These are phyloP conservation scores for Pythium folliculosum DNA, from an alignment of 352 stramenopile genomes.

Conservation along the genomic window DNA sequence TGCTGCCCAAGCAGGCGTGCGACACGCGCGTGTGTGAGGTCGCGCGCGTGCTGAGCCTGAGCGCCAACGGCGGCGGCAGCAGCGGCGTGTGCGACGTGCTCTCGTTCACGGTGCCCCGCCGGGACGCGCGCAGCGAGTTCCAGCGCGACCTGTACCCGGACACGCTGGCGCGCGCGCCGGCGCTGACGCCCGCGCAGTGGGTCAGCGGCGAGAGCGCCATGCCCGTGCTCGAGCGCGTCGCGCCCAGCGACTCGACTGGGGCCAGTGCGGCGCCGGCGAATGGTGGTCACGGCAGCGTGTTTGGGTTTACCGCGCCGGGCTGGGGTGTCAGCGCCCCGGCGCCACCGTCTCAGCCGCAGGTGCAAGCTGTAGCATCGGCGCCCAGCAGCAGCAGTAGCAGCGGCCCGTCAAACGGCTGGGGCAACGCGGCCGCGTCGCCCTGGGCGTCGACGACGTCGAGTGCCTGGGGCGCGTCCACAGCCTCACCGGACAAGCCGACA, in stretches of 20 bases:
- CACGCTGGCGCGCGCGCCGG: slow-evolving; percentile 40
- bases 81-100: slow-evolving; percentile 61
- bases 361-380: too few species aligned
- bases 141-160: slow-evolving; percentile 79
- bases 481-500: not conserved
- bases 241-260: slow-evolving; percentile 18
- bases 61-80: slow-evolving; percentile 27
- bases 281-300: slow-evolving; percentile 30
- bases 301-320: too few species aligned
- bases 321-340: not conserved
- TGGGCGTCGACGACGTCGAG: slow-evolving; percentile 4
- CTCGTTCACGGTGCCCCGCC: slow-evolving; percentile 66
- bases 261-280: not conserved
- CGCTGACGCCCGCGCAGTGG: slow-evolving; percentile 53
- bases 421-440: slow-evolving; percentile 6
- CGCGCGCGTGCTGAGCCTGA: slow-evolving; percentile 63
- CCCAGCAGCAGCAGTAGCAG: too few species aligned
- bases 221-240: slow-evolving; percentile 43
- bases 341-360: not conserved
- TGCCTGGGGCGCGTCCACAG: not conserved
- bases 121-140: slow-evolving; percentile 59
- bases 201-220: slow-evolving; percentile 39
- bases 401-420: not conserved
- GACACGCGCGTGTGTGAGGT: slow-evolving; percentile 63
- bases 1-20: slow-evolving; percentile 58